Base-by-base conservation (phyloP, 2,329 filamentous ascomycete species). In the Epichloe elymi region DNA sequence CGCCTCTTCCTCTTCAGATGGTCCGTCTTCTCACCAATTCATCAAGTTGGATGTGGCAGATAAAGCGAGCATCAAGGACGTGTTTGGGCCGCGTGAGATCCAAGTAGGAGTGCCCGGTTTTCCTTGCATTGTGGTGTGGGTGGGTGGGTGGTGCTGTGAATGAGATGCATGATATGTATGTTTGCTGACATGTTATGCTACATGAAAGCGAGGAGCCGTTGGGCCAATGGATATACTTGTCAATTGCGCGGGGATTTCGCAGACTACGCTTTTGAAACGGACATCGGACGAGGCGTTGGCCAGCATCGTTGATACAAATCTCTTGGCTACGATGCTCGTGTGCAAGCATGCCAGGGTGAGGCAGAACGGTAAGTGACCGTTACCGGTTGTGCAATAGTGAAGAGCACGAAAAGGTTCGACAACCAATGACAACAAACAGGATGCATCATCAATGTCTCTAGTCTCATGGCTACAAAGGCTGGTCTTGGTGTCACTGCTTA, bases 401-500 rank as follows among this genome's bases (percentile, higher is more conserved):
- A 14, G 19, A 19, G 26, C 2, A 26, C 8, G 19, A 42, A 12
- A 26, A 20, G 40, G 19, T 15, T 42, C 17, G 10, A 11, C 38
- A 30, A 17, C 17, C 38, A 40, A 10, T 17, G 8, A 33, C 20
- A 23, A 15, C 43, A 26, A 44, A 39, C 44, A 78, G 78, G 74
- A 7, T 86, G 80, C 60, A 89, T 95, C 54, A 82, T 95, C 65
- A 95, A 95, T 61, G 71, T 95, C 20, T 82, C 86, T 1, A 91
- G 86, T 46, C 70, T 94, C 33, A 75, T 95, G 44, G 88, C 82
- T 0, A 62, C 75, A 1, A 82, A 83, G 52, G 84, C 82, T 0
- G 85, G 83, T 1, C 72, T 72, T 2, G 89, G 89, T 6, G 82
- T 84, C 12, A 78, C 83, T 4, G 78, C 82, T 0, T 93, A 93